Evolutionary conservation across 352 stramenopile genomes (phyloP).

Genomic region (Globisporangium nodosum): DNA sequence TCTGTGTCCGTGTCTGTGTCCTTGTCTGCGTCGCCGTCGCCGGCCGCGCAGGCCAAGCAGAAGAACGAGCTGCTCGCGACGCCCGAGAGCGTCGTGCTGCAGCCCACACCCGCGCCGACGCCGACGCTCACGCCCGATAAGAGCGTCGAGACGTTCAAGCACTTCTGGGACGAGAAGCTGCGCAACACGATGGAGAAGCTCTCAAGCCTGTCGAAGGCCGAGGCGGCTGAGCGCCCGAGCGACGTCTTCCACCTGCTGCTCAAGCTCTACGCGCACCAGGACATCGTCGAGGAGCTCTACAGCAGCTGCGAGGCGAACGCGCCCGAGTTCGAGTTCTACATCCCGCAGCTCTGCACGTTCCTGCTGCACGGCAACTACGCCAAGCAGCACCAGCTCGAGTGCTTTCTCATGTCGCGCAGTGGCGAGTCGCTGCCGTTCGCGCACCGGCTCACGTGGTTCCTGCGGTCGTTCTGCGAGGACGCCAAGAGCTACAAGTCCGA

Average conservation of each 20-base stretch:
- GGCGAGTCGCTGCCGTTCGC: constrained; percentile 80
- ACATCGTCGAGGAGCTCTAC: constrained; percentile 77
- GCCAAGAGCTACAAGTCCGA: constrained; percentile 64
- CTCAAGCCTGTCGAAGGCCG: constrained; percentile 20
- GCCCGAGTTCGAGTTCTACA: constrained; percentile 85
- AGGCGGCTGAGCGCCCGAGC: constrained; percentile 11
- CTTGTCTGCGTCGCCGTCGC: constrained; percentile 9
- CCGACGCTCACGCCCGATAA: constrained; percentile 14
- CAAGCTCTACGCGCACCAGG: constrained; percentile 78
- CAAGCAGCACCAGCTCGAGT: constrained; percentile 80
- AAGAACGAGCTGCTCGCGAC: background rate
- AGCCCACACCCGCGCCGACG: background rate
- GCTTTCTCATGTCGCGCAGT: constrained; percentile 81
- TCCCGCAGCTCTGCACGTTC: constrained; percentile 86
- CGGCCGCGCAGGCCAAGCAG: background rate
- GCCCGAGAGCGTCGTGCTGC: background rate
- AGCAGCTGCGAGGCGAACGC: constrained; percentile 56
- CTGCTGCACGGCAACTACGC: constrained; percentile 79
- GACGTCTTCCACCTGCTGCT: constrained; percentile 73
- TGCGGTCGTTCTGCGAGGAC: constrained; percentile 80
- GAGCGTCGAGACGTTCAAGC: constrained; percentile 63
- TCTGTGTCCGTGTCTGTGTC: constrained; percentile 21
- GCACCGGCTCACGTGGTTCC: constrained; percentile 81
- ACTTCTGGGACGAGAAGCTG: constrained; percentile 78
- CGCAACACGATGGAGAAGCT: constrained; percentile 54